These are phyloP conservation scores for Diaporthe nobilis DNA, from an alignment of 2,329 filamentous ascomycete genomes.

Conservation along the genomic window DNA sequence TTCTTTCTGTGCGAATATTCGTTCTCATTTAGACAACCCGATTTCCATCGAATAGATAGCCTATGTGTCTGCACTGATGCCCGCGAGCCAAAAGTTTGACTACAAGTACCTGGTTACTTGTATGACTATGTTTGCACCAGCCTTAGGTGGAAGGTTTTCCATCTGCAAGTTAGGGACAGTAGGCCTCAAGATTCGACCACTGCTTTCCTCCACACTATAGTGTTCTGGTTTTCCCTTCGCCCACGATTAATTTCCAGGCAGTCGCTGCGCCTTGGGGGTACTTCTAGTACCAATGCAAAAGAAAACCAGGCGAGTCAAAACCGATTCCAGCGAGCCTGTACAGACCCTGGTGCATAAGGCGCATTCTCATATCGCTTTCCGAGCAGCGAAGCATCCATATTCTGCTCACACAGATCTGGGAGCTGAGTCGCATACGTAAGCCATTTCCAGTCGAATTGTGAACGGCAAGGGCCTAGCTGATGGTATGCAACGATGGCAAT, in stretches of 20 bases:
- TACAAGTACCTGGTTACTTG: too few species aligned
- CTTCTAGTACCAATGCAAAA: neutral
- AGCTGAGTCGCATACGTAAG: slow-evolving; percentile 9
- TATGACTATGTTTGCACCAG: too few species aligned
- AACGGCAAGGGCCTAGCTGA: slow-evolving; percentile 13
- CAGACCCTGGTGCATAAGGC: neutral
- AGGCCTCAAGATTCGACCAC: neutral
- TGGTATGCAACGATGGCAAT: neutral
- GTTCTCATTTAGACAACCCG: too few species aligned
- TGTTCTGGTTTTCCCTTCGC: neutral
- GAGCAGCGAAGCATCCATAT: neutral
- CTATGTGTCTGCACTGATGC: too few species aligned
- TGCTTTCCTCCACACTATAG: neutral
- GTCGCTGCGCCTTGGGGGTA: too few species aligned
- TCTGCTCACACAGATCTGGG: neutral
- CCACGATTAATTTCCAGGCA: neutral
- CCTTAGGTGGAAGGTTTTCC: too few species aligned
- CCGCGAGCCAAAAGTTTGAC: too few species aligned
- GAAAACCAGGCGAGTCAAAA: neutral
- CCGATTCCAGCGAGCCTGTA: neutral
- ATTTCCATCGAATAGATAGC: too few species aligned
- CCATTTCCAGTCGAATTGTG: slow-evolving; percentile 8
- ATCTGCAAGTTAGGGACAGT: neutral
- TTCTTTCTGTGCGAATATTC: too few species aligned
- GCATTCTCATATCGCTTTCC: neutral